A percentile compares a stretch with the other conserved stretches of the same genome.
These are phyloP conservation scores for Podospora appendiculata DNA, from an alignment of 495 filamentous ascomycete genomes.

Conservation along the genomic window DNA sequence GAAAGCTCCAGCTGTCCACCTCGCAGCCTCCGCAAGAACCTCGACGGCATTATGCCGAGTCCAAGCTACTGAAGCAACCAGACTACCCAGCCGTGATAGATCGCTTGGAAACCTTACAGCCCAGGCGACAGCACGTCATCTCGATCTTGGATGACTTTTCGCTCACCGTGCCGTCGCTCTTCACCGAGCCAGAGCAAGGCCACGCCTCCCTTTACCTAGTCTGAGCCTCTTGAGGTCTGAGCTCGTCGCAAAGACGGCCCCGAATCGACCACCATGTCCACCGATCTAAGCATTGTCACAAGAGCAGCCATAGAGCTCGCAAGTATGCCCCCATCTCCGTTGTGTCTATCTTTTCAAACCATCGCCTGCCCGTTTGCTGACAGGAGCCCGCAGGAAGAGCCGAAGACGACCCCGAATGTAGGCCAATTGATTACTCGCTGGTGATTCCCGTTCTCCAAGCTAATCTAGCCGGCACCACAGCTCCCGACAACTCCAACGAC, in stretches of 20 bases:
- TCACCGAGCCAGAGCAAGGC: neutral
- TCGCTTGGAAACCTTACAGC: neutral
- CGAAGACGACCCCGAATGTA: constrained; percentile 46
- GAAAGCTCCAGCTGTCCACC: too few relatives aligned
- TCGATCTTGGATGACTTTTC: constrained; percentile 6
- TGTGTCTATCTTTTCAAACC: neutral
- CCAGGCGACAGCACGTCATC: neutral
- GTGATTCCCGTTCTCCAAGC: neutral
- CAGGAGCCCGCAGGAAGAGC: constrained; percentile 34
- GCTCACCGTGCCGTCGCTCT: neutral
- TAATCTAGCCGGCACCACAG: constrained; percentile 23
- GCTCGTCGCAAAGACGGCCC: too few relatives aligned
- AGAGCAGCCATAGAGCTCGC: constrained; percentile 33
- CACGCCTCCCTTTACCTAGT: too few relatives aligned
- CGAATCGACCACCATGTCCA: neutral
- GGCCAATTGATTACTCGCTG: neutral
- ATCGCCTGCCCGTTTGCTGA: constrained; percentile 10
- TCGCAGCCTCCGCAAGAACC: too few relatives aligned
- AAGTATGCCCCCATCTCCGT: constrained; percentile 15
- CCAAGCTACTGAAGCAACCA: too few relatives aligned
- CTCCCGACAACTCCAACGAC: constrained; percentile 51
- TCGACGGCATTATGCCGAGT: too few relatives aligned
- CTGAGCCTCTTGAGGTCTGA: too few relatives aligned
- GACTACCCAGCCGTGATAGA: too few relatives aligned
- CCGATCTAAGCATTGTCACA: constrained; percentile 19